Percentiles rank a stretch among this genome's conserved stretches.
Evolutionary conservation across 2,329 filamentous ascomycete species (phyloP).

Genomic region (Bipolaris sorokiniana): DNA sequence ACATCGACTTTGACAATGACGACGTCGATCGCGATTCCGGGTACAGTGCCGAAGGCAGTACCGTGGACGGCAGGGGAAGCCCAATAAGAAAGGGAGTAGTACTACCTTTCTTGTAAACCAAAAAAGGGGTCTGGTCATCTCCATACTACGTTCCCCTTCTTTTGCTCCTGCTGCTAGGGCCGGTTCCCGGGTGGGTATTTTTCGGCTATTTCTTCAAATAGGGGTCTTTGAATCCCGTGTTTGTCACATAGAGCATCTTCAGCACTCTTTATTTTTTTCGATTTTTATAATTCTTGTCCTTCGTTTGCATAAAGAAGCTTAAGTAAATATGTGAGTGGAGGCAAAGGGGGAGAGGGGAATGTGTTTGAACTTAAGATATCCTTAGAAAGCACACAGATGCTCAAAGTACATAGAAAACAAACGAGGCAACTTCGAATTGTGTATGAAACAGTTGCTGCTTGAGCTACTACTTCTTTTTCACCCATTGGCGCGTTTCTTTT

Average conservation of each 20-base stretch:
- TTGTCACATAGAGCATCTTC: background rate
- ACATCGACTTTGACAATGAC: slow-evolving; percentile 91
- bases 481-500: no score
- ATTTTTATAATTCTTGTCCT: background rate
- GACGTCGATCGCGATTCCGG: slow-evolving; percentile 53
- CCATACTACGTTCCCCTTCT: background rate
- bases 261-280: background rate
- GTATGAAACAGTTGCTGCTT: no score
- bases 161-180: background rate
- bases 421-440: no score
- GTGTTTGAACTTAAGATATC: background rate
- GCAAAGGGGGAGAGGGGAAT: background rate
- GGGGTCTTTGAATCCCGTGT: no score
- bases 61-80: slow-evolving; percentile 41
- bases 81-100: slow-evolving; percentile 46
- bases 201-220: background rate
- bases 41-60: slow-evolving; percentile 48
- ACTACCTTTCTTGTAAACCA: slow-evolving; percentile 35
- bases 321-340: background rate
- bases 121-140: background rate
- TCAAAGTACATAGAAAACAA: no score
- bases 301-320: background rate
- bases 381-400: no score
- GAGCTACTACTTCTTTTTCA: no score
- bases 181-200: background rate